Percentiles rank a stretch among this genome's conserved stretches.
Evolutionary conservation across 139 green algal genomes (phyloP).

Genomic region (Coccomyxa sp.): DNA sequence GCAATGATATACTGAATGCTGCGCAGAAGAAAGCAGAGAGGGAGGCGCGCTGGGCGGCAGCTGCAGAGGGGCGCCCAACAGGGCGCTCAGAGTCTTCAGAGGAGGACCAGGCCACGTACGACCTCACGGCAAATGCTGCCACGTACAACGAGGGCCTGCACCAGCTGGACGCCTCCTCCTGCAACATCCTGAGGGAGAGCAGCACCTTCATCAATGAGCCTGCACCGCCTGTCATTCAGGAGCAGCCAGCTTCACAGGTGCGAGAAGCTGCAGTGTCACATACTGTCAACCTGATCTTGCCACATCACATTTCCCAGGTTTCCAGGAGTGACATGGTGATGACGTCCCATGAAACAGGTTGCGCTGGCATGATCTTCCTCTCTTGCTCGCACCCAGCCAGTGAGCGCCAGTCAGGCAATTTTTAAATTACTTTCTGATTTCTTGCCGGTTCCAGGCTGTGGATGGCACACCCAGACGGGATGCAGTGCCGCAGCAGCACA

Average conservation of each 20-base stretch:
- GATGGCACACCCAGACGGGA: neutral
- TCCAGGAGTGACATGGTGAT: neutral
- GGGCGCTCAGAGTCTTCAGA: neutral
- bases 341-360: neutral
- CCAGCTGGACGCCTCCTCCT: neutral
- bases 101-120: neutral
- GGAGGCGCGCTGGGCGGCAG: too few species aligned
- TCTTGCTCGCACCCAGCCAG: neutral
- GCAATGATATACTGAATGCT: too few species aligned
- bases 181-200: neutral
- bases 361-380: neutral
- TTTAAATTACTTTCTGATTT: neutral
- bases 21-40: neutral
- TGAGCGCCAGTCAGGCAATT: neutral
- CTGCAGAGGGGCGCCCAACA: too few species aligned
- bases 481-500: too few species aligned
- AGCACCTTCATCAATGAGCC: neutral
- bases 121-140: neutral
- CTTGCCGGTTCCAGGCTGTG: neutral
- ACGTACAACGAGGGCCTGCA: neutral
- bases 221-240: neutral
- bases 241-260: neutral
- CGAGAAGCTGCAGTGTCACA: neutral
- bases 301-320: too few species aligned
- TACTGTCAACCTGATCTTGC: too few species aligned